Evolutionary conservation across 2,329 filamentous ascomycete genomes (phyloP).

Genomic region (Botrytis sinoallii): DNA sequence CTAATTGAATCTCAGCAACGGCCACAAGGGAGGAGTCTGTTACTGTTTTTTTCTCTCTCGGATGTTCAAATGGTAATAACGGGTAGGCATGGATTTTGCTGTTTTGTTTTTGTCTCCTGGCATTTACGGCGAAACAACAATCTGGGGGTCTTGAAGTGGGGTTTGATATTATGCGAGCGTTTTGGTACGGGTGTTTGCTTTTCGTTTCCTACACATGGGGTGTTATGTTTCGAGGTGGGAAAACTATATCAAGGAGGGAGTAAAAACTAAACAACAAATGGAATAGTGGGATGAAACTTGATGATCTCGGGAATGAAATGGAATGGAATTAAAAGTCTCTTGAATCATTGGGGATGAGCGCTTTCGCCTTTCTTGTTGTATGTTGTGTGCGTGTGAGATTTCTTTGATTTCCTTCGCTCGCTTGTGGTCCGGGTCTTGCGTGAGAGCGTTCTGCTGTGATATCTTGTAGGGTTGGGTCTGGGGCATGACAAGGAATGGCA

Average conservation of each 20-base stretch:
- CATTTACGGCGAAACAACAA: constrained; percentile 13
- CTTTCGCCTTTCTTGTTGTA: neutral
- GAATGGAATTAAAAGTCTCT: constrained; percentile 4
- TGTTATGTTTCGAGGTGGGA: neutral
- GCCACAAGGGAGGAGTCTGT: constrained; percentile 8
- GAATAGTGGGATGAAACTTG: constrained; percentile 3
- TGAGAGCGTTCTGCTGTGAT: neutral
- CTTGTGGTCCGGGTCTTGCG: neutral
- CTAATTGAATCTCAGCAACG: constrained; percentile 3
- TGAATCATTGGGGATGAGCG: neutral
- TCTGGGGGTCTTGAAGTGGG: neutral
- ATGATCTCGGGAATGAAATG: neutral
- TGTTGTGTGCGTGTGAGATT: neutral
- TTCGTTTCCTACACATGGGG: neutral
- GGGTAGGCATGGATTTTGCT: neutral
- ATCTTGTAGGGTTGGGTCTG: neutral
- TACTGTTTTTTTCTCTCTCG: constrained; percentile 1
- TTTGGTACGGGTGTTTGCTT: constrained; percentile 9
- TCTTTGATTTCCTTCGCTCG: neutral
- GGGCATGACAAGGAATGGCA: neutral
- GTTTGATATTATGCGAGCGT: neutral
- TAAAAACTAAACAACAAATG: constrained; percentile 4
- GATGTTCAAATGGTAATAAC: constrained; percentile 15
- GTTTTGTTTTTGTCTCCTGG: constrained; percentile 10
- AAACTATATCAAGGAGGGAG: constrained; percentile 4